Evolutionary conservation across 2,329 filamentous ascomycete species (phyloP).

Genomic region (Alternaria consortialis): DNA sequence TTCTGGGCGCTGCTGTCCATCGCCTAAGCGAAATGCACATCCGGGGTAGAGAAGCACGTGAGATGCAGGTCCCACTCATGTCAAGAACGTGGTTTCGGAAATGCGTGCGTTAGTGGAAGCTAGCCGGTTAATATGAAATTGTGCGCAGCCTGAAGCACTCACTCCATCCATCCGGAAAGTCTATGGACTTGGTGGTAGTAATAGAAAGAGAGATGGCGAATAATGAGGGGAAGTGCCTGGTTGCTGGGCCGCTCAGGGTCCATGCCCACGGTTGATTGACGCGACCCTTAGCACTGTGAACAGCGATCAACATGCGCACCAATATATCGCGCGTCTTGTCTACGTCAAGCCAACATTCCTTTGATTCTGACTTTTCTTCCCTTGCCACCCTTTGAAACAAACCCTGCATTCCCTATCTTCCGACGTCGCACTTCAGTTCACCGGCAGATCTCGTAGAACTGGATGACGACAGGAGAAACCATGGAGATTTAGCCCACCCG

Average conservation of each 20-base stretch:
- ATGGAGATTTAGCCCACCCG: slow-evolving; percentile 3
- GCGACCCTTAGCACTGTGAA: slow-evolving; percentile 13
- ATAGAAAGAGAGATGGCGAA: background rate
- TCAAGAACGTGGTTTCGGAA: slow-evolving; percentile 4
- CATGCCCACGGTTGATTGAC: slow-evolving; percentile 11
- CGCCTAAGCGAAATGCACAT: slow-evolving; percentile 19
- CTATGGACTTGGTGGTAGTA: background rate
- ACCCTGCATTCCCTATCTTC: background rate
- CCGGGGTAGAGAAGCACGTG: slow-evolving; percentile 25
- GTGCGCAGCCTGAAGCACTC: background rate
- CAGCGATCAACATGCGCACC: slow-evolving; percentile 17
- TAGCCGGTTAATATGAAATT: slow-evolving; percentile 11
- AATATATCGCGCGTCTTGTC: slow-evolving; percentile 12
- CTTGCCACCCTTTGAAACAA: no score
- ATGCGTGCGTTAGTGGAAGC: background rate
- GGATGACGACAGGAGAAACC: slow-evolving; percentile 10
- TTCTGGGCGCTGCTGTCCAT: slow-evolving; percentile 15
- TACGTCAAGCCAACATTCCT: background rate
- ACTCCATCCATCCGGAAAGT: background rate
- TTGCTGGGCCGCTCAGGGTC: slow-evolving; percentile 22
- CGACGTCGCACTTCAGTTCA: background rate
- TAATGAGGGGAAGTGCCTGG: slow-evolving; percentile 10
- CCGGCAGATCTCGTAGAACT: background rate
- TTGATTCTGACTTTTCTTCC: background rate
- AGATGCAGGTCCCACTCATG: slow-evolving; percentile 26